Conservation (phyloP, 1,139 yeast genomes). For the Debaryomyces sp. region DNA sequence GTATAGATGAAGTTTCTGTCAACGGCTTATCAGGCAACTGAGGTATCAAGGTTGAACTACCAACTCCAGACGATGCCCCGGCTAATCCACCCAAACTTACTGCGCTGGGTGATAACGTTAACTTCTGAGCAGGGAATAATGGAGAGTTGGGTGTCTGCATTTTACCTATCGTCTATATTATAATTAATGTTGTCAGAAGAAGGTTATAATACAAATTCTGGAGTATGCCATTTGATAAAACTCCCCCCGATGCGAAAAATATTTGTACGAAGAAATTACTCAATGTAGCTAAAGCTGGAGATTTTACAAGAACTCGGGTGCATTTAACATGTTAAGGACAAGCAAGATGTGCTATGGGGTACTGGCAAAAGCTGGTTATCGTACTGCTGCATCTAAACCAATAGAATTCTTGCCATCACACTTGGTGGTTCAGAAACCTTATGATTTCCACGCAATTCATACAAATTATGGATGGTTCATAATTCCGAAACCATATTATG, state of each 20-base stretch:
- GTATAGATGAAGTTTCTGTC: constrained; percentile 50
- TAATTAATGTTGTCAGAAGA: neutral
- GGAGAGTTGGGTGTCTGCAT: constrained; percentile 29
- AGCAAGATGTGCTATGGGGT: neutral
- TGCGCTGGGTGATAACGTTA: constrained; percentile 18
- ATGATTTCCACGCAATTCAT: constrained; percentile 12
- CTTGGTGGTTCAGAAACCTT: constrained; percentile 12
- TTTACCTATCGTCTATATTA: neutral
- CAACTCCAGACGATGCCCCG: constrained; percentile 10
- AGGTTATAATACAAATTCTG: neutral
- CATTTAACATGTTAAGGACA: neutral
- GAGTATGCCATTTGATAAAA: neutral
- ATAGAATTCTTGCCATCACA: constrained; percentile 5
- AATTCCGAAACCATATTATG: constrained; percentile 29
- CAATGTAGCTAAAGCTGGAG: neutral
- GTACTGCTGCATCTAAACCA: constrained; percentile 7
- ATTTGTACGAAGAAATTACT: neutral
- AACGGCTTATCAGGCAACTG: constrained; percentile 53
- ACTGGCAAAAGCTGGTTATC: constrained; percentile 8
- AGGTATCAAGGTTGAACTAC: constrained; percentile 27
- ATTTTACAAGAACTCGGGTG: neutral
- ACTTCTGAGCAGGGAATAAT: constrained; percentile 35
- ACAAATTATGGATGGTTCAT: constrained; percentile 28
- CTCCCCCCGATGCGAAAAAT: neutral
- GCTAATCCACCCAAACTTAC: constrained; percentile 3